Conservation (phyloP, 2,329 filamentous ascomycete genomes). For the Alternaria tenuissima region DNA sequence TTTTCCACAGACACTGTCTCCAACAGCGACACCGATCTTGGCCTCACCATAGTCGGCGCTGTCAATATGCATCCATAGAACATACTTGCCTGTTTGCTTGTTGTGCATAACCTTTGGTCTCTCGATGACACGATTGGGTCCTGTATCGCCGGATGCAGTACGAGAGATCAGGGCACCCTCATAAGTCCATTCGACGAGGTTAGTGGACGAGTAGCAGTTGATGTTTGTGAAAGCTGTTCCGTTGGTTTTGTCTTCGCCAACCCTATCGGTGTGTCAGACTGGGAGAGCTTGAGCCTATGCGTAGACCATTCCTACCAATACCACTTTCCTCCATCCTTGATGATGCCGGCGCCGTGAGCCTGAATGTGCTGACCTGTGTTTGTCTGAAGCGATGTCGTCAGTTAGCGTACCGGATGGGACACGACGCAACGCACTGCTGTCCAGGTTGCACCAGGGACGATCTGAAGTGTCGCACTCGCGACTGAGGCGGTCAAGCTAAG, state of each 20-base stretch:
- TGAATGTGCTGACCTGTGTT: conserved; percentile 66
- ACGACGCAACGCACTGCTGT: conserved; percentile 39
- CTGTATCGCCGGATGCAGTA: conserved; percentile 64
- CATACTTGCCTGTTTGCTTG: conserved; percentile 68
- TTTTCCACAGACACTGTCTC: conserved; percentile 66
- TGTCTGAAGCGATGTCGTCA: conserved; percentile 33
- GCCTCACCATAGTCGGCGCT: conserved; percentile 68
- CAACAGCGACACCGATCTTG: conserved; percentile 69
- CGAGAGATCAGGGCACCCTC: conserved; percentile 66
- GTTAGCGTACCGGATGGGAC: not conserved
- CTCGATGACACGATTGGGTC: conserved; percentile 69
- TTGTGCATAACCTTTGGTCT: conserved; percentile 75
- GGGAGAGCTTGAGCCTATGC: no score
- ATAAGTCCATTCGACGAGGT: conserved; percentile 71
- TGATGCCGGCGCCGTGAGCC: conserved; percentile 72
- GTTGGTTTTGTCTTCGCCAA: conserved; percentile 74
- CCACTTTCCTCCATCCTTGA: conserved; percentile 65
- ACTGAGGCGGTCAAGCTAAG: conserved; percentile 28
- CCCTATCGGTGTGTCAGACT: conserved; percentile 49
- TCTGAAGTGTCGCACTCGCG: conserved; percentile 45
- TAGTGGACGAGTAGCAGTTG: conserved; percentile 71
- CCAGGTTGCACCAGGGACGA: conserved; percentile 52
- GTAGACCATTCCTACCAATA: conserved; percentile 55
- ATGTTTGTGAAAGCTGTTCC: conserved; percentile 69
- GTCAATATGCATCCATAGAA: conserved; percentile 76